Evolutionary conservation across 2,329 filamentous ascomycete genomes (phyloP).

Genomic region (Metarhizium rileyi): DNA sequence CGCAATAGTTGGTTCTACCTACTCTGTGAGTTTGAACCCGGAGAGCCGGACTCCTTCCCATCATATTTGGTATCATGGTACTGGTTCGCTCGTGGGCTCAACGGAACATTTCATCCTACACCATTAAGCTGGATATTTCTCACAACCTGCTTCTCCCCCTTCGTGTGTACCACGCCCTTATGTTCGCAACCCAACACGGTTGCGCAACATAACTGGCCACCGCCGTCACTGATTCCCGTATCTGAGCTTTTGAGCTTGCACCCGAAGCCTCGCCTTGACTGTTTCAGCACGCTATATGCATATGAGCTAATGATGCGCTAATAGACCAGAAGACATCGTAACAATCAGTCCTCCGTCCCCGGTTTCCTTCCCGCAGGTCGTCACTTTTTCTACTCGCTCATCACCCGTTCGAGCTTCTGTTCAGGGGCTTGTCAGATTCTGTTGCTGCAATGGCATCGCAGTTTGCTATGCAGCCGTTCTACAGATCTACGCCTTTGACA

Average conservation of each 20-base stretch:
- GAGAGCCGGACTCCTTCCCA: background rate
- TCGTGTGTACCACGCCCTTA: background rate
- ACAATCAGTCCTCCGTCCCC: background rate
- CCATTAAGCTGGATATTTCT: background rate
- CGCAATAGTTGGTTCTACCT: background rate
- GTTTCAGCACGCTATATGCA: background rate
- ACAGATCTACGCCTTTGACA: conserved; percentile 38
- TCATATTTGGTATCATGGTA: too few species aligned
- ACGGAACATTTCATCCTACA: background rate
- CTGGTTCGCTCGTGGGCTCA: background rate
- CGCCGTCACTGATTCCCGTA: background rate
- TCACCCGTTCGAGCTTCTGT: background rate
- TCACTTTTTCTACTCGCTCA: background rate
- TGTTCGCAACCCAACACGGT: background rate
- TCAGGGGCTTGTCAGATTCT: background rate
- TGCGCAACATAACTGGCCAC: background rate
- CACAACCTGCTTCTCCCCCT: background rate
- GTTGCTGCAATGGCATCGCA: conserved; percentile 38
- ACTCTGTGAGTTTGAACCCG: conserved; percentile 1
- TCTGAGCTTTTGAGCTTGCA: background rate
- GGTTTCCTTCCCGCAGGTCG: background rate
- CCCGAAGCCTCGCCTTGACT: background rate
- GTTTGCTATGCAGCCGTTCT: conserved; percentile 41
- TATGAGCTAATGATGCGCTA: background rate
- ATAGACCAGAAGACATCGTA: background rate